These are phyloP conservation scores for Gossypium rotundifolium DNA, from an alignment of 345 rosid genomes.

Conservation along the genomic window DNA sequence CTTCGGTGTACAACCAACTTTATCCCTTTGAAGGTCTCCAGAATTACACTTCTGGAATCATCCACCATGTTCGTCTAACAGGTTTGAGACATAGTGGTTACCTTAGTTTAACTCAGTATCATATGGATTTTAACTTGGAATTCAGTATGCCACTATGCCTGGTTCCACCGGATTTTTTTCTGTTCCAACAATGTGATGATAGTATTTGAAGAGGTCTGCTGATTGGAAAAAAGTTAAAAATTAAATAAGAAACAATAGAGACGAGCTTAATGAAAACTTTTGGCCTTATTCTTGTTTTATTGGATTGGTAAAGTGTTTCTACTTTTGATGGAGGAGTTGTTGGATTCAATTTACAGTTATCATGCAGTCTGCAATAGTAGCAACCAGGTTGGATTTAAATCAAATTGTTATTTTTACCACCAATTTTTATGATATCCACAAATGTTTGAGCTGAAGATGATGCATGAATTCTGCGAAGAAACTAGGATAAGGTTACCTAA, in stretches of 20 bases:
- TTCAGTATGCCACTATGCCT: background rate
- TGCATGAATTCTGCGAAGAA: background rate
- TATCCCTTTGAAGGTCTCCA: slow-evolving; percentile 55
- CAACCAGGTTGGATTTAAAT: background rate
- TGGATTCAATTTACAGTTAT: background rate
- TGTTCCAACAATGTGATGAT: background rate
- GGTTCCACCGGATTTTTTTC: background rate
- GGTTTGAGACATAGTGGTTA: slow-evolving; percentile 20
- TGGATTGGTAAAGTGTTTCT: background rate
- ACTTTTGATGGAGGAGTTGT: background rate
- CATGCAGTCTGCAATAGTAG: background rate
- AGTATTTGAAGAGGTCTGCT: background rate
- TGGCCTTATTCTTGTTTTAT: slow-evolving; percentile 2
- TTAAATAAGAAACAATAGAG: background rate
- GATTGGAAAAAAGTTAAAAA: background rate
- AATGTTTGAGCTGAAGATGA: background rate
- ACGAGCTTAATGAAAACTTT: background rate
- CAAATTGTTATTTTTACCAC: background rate
- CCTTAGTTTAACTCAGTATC: background rate
- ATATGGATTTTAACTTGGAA: background rate
- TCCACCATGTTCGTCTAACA: slow-evolving; percentile 76
- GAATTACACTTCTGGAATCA: slow-evolving; percentile 80
- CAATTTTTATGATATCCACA: background rate
- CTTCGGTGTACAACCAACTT: slow-evolving; percentile 58
- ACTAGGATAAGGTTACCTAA: background rate